These are phyloP conservation scores for Apophysomyces variabilis DNA, from an alignment of 371 early-diverging fungal species.

Conservation along the genomic window DNA sequence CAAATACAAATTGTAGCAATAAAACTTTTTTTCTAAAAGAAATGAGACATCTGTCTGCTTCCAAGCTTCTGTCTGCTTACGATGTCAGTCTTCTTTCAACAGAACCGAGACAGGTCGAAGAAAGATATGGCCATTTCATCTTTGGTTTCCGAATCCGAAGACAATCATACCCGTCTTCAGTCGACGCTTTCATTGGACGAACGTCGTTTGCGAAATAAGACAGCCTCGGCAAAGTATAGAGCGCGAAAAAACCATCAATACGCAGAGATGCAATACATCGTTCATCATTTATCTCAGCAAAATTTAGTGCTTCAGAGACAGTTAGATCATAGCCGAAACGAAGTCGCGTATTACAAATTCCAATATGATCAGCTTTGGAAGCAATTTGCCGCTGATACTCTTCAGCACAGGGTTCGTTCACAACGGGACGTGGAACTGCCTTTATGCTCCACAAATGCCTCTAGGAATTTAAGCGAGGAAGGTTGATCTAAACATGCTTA, in stretches of 20 bases:
- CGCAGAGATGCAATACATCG: constrained; percentile 50
- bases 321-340: constrained; percentile 26
- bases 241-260: constrained; percentile 59
- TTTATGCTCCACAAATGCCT: background rate
- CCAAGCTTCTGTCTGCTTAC: background rate
- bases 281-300: constrained; percentile 42
- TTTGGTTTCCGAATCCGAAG: background rate
- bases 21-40: background rate
- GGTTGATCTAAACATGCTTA: no score
- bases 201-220: constrained; percentile 57
- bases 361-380: constrained; percentile 7
- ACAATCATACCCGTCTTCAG: background rate
- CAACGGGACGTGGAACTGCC: background rate
- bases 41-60: background rate
- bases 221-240: constrained; percentile 60
- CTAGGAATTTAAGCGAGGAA: background rate
- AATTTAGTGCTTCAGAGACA: constrained; percentile 45
- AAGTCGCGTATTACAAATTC: background rate
- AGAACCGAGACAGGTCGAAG: constrained; percentile 1
- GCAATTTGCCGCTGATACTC: background rate
- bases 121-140: constrained; percentile 4
- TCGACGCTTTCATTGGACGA: constrained; percentile 46
- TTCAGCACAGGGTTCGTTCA: background rate
- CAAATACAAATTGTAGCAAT: constrained; percentile 7
- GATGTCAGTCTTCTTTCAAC: constrained; percentile 3